These are phyloP conservation scores for Thymus quinquecostatus DNA, from an alignment of 257 asterid species.

Conservation along the genomic window DNA sequence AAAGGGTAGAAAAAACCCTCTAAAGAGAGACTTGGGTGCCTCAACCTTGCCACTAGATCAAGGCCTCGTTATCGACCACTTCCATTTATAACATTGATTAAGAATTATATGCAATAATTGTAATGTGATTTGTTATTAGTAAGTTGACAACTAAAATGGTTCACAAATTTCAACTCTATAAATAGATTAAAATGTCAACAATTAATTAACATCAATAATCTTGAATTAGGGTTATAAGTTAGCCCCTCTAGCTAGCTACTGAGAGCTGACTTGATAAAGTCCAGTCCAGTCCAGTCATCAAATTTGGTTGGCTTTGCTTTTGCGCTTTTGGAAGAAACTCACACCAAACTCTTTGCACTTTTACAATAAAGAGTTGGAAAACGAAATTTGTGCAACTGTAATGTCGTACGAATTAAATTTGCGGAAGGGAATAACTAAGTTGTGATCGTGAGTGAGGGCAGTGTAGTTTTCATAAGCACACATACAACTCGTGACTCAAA, in stretches of 20 bases:
- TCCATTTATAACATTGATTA: too few species aligned
- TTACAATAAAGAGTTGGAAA: constrained; percentile 19
- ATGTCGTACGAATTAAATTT: constrained; percentile 31
- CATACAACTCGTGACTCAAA: constrained; percentile 41
- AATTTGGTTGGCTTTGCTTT: constrained; percentile 17
- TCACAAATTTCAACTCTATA: too few species aligned
- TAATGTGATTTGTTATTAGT: too few species aligned
- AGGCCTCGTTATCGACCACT: too few species aligned
- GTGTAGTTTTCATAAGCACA: constrained; percentile 34
- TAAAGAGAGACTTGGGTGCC: too few species aligned
- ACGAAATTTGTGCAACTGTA: constrained; percentile 25
- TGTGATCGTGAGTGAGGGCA: constrained; percentile 14
- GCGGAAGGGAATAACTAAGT: constrained; percentile 18
- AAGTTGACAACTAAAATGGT: too few species aligned
- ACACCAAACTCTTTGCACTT: constrained; percentile 10
- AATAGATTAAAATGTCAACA: neutral
- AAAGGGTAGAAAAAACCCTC: too few species aligned
- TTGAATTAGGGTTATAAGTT: neutral
- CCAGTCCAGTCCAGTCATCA: neutral
- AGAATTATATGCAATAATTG: too few species aligned
- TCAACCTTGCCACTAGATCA: too few species aligned
- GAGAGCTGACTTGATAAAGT: constrained; percentile 13
- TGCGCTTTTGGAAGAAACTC: constrained; percentile 26
- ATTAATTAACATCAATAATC: neutral
- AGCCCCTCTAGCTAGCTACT: neutral